These are phyloP conservation scores for Aspergillus melleus DNA, from an alignment of 2,329 filamentous ascomycete species.

Conservation along the genomic window DNA sequence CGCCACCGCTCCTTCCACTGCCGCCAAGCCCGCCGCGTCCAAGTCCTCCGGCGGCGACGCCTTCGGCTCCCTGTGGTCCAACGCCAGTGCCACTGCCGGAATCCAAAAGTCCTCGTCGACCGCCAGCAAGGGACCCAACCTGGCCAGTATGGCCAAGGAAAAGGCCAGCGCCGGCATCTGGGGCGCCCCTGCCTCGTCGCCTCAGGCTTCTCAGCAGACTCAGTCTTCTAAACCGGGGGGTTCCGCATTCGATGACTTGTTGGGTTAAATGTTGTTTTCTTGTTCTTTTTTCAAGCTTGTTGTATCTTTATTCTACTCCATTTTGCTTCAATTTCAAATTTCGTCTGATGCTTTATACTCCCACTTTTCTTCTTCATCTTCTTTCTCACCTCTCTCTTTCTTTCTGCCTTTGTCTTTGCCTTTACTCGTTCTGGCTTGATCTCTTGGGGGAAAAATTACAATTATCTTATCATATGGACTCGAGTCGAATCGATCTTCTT, in stretches of 20 bases:
- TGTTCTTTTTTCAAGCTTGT: constrained; percentile 2
- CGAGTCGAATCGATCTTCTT: not conserved
- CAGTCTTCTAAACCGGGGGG: constrained; percentile 32
- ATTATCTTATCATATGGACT: not conserved
- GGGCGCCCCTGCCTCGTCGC: constrained; percentile 66
- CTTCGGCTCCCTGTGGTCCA: constrained; percentile 81
- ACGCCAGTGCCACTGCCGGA: constrained; percentile 66
- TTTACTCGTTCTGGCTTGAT: not conserved
- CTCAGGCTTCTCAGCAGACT: constrained; percentile 29
- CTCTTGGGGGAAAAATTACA: not conserved
- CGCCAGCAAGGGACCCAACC: constrained; percentile 67
- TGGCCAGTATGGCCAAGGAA: constrained; percentile 96
- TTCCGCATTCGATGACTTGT: constrained; percentile 42
- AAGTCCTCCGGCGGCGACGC: constrained; percentile 70
- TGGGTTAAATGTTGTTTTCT: constrained; percentile 29
- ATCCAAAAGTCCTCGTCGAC: constrained; percentile 71
- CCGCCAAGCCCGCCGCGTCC: constrained; percentile 52
- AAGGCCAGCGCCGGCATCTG: constrained; percentile 94
- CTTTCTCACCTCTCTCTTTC: not conserved
- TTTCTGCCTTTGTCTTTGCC: not conserved
- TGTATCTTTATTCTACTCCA: not conserved
- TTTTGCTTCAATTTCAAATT: constrained; percentile 6
- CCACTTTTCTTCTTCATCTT: constrained; percentile 5
- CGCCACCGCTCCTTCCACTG: constrained; percentile 38
- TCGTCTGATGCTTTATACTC: not conserved